Evolutionary conservation across 768 basidiomycete genomes (phyloP).

Genomic region (Pisolithus marmoratus): DNA sequence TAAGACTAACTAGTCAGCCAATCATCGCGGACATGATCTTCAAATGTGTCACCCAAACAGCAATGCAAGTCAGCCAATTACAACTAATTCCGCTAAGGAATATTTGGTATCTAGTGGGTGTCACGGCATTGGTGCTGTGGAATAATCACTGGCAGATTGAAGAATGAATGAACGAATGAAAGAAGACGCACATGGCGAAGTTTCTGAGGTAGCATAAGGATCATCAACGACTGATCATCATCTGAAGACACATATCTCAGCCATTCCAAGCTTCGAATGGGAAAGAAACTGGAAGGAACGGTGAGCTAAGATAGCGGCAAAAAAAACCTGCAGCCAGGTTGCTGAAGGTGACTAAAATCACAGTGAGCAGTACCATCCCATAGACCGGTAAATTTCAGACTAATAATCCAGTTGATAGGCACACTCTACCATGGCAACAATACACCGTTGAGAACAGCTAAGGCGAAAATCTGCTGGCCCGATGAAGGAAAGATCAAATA

Average conservation of each 20-base stretch:
- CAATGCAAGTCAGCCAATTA: slow-evolving; percentile 71
- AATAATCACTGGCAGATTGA: not conserved
- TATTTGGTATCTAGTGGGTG: slow-evolving; percentile 67
- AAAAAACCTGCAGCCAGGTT: slow-evolving; percentile 67
- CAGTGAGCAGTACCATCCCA: slow-evolving; percentile 2
- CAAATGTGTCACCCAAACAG: slow-evolving; percentile 55
- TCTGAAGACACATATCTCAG: slow-evolving; percentile 33
- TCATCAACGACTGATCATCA: slow-evolving; percentile 47
- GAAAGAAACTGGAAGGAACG: slow-evolving; percentile 36
- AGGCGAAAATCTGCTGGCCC: slow-evolving; percentile 55
- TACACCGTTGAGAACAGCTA: slow-evolving; percentile 59
- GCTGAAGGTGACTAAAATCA: slow-evolving; percentile 56
- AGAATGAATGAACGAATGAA: too few relatives aligned
- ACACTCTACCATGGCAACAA: slow-evolving; percentile 68
- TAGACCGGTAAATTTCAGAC: slow-evolving; percentile 26
- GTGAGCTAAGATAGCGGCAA: slow-evolving; percentile 58
- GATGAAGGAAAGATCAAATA: not conserved
- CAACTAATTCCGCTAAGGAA: slow-evolving; percentile 71
- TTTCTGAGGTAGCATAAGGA: slow-evolving; percentile 47
- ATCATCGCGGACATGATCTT: not conserved
- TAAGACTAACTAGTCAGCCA: slow-evolving; percentile 23
- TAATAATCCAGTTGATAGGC: slow-evolving; percentile 63
- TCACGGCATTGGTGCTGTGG: slow-evolving; percentile 52
- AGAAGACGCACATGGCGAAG: slow-evolving; percentile 51
- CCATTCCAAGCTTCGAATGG: not conserved